A percentile compares a stretch with the other conserved stretches of the same genome.
Evolutionary conservation across 192 early-diverging fungal species (phyloP).

Genomic region (Rhizophagus sp.): DNA sequence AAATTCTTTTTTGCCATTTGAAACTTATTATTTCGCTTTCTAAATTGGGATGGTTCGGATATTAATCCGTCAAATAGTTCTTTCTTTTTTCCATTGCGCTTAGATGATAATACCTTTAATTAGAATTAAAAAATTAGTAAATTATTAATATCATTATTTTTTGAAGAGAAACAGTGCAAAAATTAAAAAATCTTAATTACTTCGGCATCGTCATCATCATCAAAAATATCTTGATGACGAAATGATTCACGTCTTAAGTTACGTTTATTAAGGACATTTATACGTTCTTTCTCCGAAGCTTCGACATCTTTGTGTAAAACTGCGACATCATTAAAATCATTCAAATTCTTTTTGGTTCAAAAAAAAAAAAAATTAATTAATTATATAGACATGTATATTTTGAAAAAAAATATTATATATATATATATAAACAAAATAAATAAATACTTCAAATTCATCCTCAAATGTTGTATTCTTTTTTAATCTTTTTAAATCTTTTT

Average conservation of each 20-base stretch:
- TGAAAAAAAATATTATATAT: not conserved
- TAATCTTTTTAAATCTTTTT: conserved; percentile 73
- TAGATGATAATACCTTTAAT: conserved; percentile 21
- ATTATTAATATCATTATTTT: not conserved
- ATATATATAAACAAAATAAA: not conserved
- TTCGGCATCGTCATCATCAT: conserved; percentile 34
- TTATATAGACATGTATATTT: not conserved
- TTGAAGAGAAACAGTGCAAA: not conserved
- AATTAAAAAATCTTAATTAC: not conserved
- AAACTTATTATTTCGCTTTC: conserved; percentile 15
- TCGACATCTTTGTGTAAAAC: conserved; percentile 52
- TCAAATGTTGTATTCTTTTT: conserved; percentile 64
- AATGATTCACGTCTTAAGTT: conserved; percentile 39
- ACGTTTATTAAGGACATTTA: conserved; percentile 48
- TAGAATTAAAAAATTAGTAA: not conserved
- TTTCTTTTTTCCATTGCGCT: not conserved
- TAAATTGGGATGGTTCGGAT: conserved; percentile 26
- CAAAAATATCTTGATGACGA: conserved; percentile 36
- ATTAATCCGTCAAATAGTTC: conserved; percentile 44
- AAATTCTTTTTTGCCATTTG: not conserved
- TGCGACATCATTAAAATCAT: conserved; percentile 55
- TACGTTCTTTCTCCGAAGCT: conserved; percentile 43
- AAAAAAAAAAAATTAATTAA: not conserved
- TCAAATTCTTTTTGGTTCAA: conserved; percentile 44
- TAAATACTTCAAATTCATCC: conserved; percentile 79